Base-by-base conservation (phyloP, 2,329 filamentous ascomycete species). In the Aspergillus carbonarius region DNA sequence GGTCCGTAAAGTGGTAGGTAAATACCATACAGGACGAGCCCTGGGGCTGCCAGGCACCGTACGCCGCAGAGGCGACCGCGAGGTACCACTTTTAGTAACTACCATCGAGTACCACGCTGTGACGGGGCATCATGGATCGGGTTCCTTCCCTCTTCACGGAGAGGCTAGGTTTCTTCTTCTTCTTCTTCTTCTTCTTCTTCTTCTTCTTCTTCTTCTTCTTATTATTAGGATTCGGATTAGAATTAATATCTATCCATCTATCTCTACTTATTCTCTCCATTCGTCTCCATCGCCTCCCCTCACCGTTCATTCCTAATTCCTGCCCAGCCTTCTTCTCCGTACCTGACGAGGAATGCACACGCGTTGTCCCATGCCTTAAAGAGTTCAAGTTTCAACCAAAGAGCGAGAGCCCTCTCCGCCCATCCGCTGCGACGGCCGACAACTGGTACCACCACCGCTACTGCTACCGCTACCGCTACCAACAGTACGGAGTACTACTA, bases 291-390 rank as follows among this genome's bases (percentile, higher is more conserved):
- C n/a, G 17, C 32, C 42, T 55, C 46, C 37, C 23, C 50, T 35
- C 51, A 30, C 55, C 12, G 51, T 39, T 47, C 30, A 32, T 32
- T 32, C 30, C 30, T 32, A 32, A 32, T 10, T 32, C 30, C 30
- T 32, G 30, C 30, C 30, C 30, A 32, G 30, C 30, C 30, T 10
- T 8, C 30, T 8, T 23, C 23, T 23, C 23, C 7, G 9, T 32
- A 10, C 30, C 30, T 8, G 7, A 10, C 17, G 35, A 58, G 60
- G 63, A 65, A 65, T 65, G 64, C 51, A 62, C 52, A 62, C 63
- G 59, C 60, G 60, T 66, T 67, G 62, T 65, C 59, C 60, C 60
- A 63, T 62, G 59, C 60, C 58, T 58, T 48, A 23, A 47, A 23
- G 23, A 23, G 23, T 23, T 23, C 3, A n/a, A n/a, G n/a, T n/a